Evolutionary conservation across 139 green algal genomes (phyloP).

Genomic region (Coelastrella sp.): DNA sequence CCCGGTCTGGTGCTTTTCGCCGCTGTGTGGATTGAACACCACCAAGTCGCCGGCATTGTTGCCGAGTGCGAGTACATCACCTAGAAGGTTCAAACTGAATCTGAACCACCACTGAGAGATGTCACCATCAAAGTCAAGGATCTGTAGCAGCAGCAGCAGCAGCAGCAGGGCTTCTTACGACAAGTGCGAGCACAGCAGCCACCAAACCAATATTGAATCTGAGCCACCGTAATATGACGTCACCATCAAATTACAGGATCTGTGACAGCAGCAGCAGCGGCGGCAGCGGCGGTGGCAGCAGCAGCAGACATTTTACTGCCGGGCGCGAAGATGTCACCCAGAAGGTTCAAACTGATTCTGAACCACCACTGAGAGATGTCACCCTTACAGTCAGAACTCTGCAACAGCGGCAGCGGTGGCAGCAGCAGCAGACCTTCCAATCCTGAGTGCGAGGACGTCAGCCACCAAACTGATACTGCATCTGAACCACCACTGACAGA

Average conservation of each 20-base stretch:
- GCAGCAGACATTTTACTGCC: neutral
- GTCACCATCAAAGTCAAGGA: neutral
- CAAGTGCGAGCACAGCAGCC: slow-evolving; percentile 69
- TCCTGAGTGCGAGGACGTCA: slow-evolving; percentile 69
- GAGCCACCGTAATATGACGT: slow-evolving; percentile 75
- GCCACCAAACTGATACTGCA: slow-evolving; percentile 71
- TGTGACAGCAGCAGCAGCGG: slow-evolving; percentile 31
- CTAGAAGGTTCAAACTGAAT: slow-evolving; percentile 69
- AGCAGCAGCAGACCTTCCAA: neutral
- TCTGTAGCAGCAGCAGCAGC: neutral
- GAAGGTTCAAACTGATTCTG: slow-evolving; percentile 70
- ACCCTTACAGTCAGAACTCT: neutral
- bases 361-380: slow-evolving; percentile 76
- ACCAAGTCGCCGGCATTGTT: slow-evolving; percentile 63
- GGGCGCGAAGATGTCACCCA: slow-evolving; percentile 14
- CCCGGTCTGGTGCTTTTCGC: neutral
- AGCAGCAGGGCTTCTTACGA: neutral
- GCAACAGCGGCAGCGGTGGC: neutral
- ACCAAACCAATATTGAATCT: slow-evolving; percentile 72
- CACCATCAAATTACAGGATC: neutral
- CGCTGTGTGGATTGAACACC: slow-evolving; percentile 52
- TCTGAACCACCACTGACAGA: slow-evolving; percentile 79
- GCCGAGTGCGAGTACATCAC: slow-evolving; percentile 70
- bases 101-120: slow-evolving; percentile 79
- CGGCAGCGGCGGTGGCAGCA: slow-evolving; percentile 9